A percentile compares a stretch with the other conserved stretches of the same genome.
Evolutionary conservation across 257 asterid species (phyloP).

Genomic region (Solanum infundibuliforme): DNA sequence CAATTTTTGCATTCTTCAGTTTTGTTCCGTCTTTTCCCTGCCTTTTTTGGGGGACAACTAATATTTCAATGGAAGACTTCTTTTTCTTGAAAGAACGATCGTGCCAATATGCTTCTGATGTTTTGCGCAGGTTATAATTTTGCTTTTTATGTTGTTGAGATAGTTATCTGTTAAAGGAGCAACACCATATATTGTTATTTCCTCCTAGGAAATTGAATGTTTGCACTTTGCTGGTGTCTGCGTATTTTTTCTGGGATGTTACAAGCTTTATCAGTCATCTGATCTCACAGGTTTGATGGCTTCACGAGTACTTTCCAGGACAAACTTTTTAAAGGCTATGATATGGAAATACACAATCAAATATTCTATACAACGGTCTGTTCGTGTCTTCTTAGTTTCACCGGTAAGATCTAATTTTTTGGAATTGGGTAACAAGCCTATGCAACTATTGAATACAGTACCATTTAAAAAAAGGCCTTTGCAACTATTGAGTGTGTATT

Average conservation of each 20-base stretch:
- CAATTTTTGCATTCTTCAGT: neutral
- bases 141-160: neutral
- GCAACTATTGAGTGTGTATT: neutral
- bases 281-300: constrained; percentile 79
- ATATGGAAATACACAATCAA: constrained; percentile 97
- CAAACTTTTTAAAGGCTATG: constrained; percentile 90
- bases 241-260: neutral
- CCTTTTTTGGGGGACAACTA: neutral
- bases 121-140: neutral
- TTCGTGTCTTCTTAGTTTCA: constrained; percentile 89
- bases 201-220: neutral
- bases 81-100: neutral
- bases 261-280: neutral
- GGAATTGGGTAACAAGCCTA: neutral
- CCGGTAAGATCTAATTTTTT: constrained; percentile 39
- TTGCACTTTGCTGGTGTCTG: neutral
- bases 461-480: neutral
- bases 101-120: neutral
- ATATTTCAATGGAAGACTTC: neutral
- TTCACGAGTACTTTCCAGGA: constrained; percentile 99
- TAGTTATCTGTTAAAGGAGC: neutral
- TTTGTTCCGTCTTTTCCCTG: neutral
- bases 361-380: constrained; percentile 92
- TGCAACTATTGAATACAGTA: neutral
- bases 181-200: neutral